Evolutionary conservation across 1,139 yeast genomes (phyloP).

Genomic region (Pichia sp.): DNA sequence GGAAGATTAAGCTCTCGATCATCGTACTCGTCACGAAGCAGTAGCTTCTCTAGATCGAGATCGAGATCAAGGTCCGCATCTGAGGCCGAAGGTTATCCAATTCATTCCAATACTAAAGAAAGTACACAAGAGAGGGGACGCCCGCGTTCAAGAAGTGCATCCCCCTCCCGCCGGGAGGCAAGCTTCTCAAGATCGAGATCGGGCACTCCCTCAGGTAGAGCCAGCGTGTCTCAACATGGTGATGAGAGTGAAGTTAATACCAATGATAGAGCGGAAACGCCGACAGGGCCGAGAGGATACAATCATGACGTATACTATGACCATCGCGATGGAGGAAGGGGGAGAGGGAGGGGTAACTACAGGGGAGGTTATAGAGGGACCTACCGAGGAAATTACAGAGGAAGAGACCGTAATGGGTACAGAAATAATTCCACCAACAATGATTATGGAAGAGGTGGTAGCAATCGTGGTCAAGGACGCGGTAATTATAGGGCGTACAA

Average conservation of each 20-base stretch:
- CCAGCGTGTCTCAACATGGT: background rate
- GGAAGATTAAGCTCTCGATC: constrained; percentile 19
- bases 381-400: background rate
- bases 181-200: constrained; percentile 11
- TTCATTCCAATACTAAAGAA: constrained; percentile 4
- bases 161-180: background rate
- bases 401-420: constrained; percentile 1
- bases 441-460: background rate
- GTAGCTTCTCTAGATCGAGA: constrained; percentile 17
- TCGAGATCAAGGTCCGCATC: too few species aligned
- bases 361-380: constrained; percentile 1
- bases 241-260: background rate
- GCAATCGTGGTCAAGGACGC: background rate
- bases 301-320: too few species aligned
- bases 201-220: background rate
- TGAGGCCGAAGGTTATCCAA: too few species aligned
- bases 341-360: constrained; percentile 5
- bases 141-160: background rate
- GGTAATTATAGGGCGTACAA: background rate
- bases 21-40: constrained; percentile 7
- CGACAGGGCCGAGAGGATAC: constrained; percentile 11
- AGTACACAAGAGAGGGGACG: background rate
- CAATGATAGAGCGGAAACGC: background rate
- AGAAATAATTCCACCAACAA: too few species aligned
- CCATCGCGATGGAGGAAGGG: constrained; percentile 11